Conservation (phyloP, 2,329 filamentous ascomycete species). For the Sclerotinia spermophila region DNA sequence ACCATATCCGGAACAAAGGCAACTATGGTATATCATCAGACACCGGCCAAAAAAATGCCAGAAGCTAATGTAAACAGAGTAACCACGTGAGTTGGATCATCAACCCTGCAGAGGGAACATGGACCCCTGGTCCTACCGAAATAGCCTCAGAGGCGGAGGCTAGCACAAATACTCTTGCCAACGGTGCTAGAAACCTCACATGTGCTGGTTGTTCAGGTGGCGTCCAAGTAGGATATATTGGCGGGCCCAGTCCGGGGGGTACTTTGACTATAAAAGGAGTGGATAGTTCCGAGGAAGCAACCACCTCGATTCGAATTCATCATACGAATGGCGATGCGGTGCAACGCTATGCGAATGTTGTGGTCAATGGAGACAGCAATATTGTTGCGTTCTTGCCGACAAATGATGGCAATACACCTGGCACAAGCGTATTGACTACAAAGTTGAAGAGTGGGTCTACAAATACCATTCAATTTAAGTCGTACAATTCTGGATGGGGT, state of each 20-base stretch:
- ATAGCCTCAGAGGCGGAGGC: conserved; percentile 51
- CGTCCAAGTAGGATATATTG: conserved; percentile 52
- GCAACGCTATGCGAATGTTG: conserved; percentile 51
- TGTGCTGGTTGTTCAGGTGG: conserved; percentile 52
- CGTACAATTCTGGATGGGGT: conserved; percentile 41
- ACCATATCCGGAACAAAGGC: conserved; percentile 50
- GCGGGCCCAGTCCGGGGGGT: conserved; percentile 44
- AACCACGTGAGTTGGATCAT: conserved; percentile 55
- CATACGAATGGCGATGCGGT: conserved; percentile 53
- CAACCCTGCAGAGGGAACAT: conserved; percentile 43
- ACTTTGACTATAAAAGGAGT: conserved; percentile 48
- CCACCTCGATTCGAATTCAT: conserved; percentile 52
- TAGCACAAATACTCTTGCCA: conserved; percentile 40
- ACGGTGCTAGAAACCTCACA: conserved; percentile 44
- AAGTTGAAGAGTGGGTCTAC: conserved; percentile 44
- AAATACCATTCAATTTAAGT: conserved; percentile 49
- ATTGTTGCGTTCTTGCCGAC: conserved; percentile 54
- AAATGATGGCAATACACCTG: conserved; percentile 43
- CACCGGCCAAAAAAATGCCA: neutral
- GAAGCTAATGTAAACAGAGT: conserved; percentile 29
- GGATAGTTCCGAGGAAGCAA: conserved; percentile 42
- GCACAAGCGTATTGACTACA: conserved; percentile 46
- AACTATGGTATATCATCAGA: conserved; percentile 38
- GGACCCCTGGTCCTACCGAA: conserved; percentile 45
- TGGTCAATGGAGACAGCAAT: conserved; percentile 52